These are phyloP conservation scores for Mycena galericulata DNA, from an alignment of 768 basidiomycete genomes.

Conservation along the genomic window DNA sequence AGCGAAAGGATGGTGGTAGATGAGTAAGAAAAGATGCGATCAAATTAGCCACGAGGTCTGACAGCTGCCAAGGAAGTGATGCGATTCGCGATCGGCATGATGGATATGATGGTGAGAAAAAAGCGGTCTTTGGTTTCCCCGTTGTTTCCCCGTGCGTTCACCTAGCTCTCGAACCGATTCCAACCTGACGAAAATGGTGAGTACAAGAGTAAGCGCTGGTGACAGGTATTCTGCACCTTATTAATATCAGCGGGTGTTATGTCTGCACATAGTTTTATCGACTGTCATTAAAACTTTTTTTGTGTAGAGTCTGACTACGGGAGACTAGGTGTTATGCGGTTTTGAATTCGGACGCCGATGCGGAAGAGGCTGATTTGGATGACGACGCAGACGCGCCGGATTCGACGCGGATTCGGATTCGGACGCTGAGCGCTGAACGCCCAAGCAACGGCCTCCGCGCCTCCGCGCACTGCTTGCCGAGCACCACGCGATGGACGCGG, in stretches of 20 bases:
- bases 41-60: conserved; percentile 1
- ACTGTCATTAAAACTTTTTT: too few relatives aligned
- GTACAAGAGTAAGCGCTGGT: neutral
- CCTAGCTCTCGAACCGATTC: neutral
- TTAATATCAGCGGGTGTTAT: too few relatives aligned
- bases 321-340: too few relatives aligned
- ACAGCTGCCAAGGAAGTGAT: too few relatives aligned
- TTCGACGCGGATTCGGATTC: conserved; percentile 47
- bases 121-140: neutral
- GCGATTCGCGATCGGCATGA: too few relatives aligned
- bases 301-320: too few relatives aligned
- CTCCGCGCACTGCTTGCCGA: conserved; percentile 70
- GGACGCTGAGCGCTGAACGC: conserved; percentile 43
- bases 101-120: too few relatives aligned
- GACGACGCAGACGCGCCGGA: too few relatives aligned
- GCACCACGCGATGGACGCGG: conserved; percentile 63
- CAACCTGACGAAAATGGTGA: neutral
- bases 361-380: conserved; percentile 47
- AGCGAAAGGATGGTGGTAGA: too few relatives aligned
- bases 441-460: conserved; percentile 44
- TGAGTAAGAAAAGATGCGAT: conserved; percentile 2
- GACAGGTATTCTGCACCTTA: neutral
- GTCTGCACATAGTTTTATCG: too few relatives aligned
- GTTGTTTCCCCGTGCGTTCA: neutral
- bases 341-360: too few relatives aligned